Percentiles rank a stretch among this genome's conserved stretches.
These are phyloP conservation scores for Talaromyces sp. DNA, from an alignment of 2,329 filamentous ascomycete genomes.

Conservation along the genomic window DNA sequence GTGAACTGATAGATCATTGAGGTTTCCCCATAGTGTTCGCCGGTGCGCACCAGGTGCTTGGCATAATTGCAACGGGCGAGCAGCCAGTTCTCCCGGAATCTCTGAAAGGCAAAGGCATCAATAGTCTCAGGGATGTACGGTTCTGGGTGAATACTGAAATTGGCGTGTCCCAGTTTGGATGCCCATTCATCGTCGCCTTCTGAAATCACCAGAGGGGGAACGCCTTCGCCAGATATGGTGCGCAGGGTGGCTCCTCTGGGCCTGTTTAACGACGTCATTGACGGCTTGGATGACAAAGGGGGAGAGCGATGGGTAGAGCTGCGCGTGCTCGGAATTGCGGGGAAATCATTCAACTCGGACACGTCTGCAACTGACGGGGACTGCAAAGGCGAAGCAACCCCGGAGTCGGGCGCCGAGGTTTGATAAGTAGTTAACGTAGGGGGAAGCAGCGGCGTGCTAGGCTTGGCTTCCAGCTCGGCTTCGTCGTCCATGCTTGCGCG, in stretches of 20 bases:
- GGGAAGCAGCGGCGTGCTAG: constrained; percentile 79
- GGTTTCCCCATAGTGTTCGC: constrained; percentile 84
- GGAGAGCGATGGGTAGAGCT: constrained; percentile 57
- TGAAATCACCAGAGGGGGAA: constrained; percentile 60
- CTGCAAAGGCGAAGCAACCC: constrained; percentile 74
- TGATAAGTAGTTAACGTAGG: constrained; percentile 65
- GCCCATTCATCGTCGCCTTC: constrained; percentile 74
- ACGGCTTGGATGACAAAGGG: constrained; percentile 71
- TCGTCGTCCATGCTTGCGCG: constrained; percentile 48
- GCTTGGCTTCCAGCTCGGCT: constrained; percentile 50
- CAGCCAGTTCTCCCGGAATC: constrained; percentile 76
- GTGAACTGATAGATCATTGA: constrained; percentile 85
- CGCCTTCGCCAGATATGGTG: constrained; percentile 37
- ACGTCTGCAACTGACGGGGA: constrained; percentile 73
- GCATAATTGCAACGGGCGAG: constrained; percentile 79
- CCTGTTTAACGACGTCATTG: constrained; percentile 67
- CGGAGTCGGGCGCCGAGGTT: constrained; percentile 47
- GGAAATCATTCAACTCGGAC: constrained; percentile 35
- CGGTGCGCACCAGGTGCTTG: constrained; percentile 80
- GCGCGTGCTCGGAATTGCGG: constrained; percentile 47
- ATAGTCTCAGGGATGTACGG: constrained; percentile 68
- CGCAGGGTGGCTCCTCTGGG: constrained; percentile 41
- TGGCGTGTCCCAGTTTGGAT: constrained; percentile 80
- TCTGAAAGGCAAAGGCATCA: constrained; percentile 57
- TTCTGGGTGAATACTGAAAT: constrained; percentile 80